Evolutionary conservation across 169 alveolate species (phyloP).

Genomic region (Eimeria praecox): DNA sequence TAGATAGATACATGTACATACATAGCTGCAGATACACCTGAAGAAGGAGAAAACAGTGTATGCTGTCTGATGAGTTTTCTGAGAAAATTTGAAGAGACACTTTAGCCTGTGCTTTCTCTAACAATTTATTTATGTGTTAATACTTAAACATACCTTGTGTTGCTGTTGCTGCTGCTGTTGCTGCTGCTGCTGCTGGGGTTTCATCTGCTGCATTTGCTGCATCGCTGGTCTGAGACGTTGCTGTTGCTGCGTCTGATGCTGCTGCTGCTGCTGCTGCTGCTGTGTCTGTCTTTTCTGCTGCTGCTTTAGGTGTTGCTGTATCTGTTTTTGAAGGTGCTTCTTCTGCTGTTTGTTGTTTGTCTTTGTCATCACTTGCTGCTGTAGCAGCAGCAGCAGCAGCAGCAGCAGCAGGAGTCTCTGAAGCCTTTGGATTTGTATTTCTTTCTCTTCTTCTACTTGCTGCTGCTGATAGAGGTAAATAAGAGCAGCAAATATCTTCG

Average conservation of each 20-base stretch:
- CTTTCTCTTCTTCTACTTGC: too few species aligned
- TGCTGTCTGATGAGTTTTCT: too few species aligned
- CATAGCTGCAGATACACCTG: too few species aligned
- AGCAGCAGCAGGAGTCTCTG: not conserved
- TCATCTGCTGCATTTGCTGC: not conserved
- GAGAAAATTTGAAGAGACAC: not conserved
- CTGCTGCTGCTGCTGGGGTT: not conserved
- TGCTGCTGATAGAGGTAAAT: conserved; percentile 36
- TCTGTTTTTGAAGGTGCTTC: too few species aligned
- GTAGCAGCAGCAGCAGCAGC: not conserved
- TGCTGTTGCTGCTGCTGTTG: not conserved
- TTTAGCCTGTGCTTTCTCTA: not conserved
- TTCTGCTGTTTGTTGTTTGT: too few species aligned
- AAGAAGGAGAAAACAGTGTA: too few species aligned
- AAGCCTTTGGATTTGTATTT: not conserved
- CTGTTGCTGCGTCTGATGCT: not conserved
- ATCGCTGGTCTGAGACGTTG: not conserved
- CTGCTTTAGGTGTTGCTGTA: too few species aligned
- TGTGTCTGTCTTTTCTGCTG: too few species aligned
- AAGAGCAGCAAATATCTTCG: not conserved
- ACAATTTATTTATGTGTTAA: not conserved
- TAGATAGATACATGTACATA: not conserved
- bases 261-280: not conserved
- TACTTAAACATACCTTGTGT: not conserved
- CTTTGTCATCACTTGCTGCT: not conserved